Evolutionary conservation across 257 asterid genomes (phyloP), one percentile per base, ranked within the genome.

Genomic region (Primulina huaijiensis): DNA sequence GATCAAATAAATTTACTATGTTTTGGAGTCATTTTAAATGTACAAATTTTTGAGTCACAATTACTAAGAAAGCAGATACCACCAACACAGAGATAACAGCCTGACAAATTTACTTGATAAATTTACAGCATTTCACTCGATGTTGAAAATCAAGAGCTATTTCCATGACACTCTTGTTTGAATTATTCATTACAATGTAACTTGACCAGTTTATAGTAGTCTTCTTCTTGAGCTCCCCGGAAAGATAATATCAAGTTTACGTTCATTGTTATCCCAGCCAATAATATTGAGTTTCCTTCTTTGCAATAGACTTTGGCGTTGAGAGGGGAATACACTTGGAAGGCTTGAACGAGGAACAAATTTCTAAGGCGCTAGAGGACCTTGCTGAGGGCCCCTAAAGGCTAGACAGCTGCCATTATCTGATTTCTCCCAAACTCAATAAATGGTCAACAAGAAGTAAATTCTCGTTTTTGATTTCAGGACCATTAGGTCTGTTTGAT

Each of bases 331-430:
- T 92, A 65, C 86, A 71, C 17, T 75, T 92, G 76, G 88, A 90
- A 64, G 97, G 96, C 74, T 78, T 86, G 79, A 84, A 62, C 2
- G 97, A 90, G 83, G 85, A 82, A 63, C 92, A 92, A 73, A 88
- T 92, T 60, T 73, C 90, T 21, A 87, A 84, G 82, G 97, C 92
- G 60, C 90, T 92, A 29, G 89, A 90, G 82, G 92, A 87, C 77
- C 89, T 92, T 71, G 82, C 80, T 57, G 88, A 85, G 84, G 87
- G 84, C 85, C 60, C 67, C 64, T 74, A 64, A 84, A 80, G 57
- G 33, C 69, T 73, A 73, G 70, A 7, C 59, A 66, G n/a, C 57
- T 67, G 34, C 73, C 59, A 65, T 8, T 9, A 38, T 69, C 23
- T 5, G 37, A 20, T 62, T 75, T 68, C 60, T 12, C 60, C 35